Base-by-base conservation (phyloP, 208 protist species). In the Trypanosoma caninum region DNA sequence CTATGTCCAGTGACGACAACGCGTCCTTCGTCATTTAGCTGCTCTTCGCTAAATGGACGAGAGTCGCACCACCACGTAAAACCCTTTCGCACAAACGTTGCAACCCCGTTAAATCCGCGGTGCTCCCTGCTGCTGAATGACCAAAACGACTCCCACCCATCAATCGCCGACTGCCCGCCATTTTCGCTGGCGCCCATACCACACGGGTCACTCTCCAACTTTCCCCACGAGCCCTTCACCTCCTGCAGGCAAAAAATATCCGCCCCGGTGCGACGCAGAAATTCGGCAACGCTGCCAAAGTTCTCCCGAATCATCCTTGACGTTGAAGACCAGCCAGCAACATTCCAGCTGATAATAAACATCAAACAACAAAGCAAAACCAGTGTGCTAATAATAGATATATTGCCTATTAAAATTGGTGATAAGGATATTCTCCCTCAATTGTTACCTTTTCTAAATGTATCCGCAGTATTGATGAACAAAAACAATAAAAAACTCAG, bases 301-400 rank as follows among this genome's bases (percentile, higher is more conserved):
- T 81, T 79, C 51, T 86, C 80, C 3, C 83, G 80, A 23, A 93
- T 87, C 8, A 74, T 59, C 47, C 59, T 55, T 11, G 79, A 66
- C 2, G 84, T 93, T 14, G 89, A 80, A 0, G 84, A 83, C 85
- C 89, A 95, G 8, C 85, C 89, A 5, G 89, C 89, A 14, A 92
- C 85, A 62, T 95, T 95, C 85, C 89, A 95, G 63, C 85, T 91
- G 27, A 95, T 80, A 13, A 95, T 37, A 56, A 84, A 81, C 88
- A 95, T 92, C 3, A 50, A 18, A 23, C 8, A 16, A 20, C 28
- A 48, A 27, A 31, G 42, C 14, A 18, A 27, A 42, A 25, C 3
- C 40, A 62, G 20, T 16, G 50, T 34, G n/a, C 22, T 16, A 42
- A 23, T 7, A 23, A 16, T 16, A 23, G 42, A 6, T 16, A 25